Evolutionary conservation across 768 basidiomycete genomes (phyloP).

Genomic region (Hysterangium stoloniferum): DNA sequence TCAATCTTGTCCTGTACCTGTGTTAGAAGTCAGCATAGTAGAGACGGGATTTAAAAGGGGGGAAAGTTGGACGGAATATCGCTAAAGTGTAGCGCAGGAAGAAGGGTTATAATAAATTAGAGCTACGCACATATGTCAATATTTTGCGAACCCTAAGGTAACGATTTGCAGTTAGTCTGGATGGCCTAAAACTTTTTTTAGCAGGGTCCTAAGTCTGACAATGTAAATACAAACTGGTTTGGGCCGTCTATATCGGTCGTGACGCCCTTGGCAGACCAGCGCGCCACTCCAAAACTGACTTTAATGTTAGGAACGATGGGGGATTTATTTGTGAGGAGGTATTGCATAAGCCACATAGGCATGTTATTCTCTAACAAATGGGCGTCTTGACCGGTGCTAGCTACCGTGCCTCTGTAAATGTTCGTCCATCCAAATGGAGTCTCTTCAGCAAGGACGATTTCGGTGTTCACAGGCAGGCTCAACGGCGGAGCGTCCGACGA

Average conservation of each 20-base stretch:
- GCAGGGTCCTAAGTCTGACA: background rate
- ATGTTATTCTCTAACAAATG: slow-evolving; percentile 61
- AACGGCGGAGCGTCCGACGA: slow-evolving; percentile 67
- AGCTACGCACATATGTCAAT: slow-evolving; percentile 70
- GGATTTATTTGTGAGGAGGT: slow-evolving; percentile 61
- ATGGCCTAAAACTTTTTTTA: slow-evolving; percentile 45
- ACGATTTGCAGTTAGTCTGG: slow-evolving; percentile 82
- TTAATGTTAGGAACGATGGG: slow-evolving; percentile 53
- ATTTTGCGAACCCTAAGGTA: slow-evolving; percentile 84
- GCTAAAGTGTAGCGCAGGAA: background rate
- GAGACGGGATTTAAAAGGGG: slow-evolving; percentile 10
- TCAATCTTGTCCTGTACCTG: slow-evolving; percentile 84
- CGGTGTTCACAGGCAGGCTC: slow-evolving; percentile 48
- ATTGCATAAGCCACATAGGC: slow-evolving; percentile 88
- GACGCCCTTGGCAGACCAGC: slow-evolving; percentile 49
- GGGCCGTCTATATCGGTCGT: slow-evolving; percentile 51
- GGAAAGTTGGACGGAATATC: background rate
- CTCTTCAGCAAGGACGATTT: slow-evolving; percentile 78
- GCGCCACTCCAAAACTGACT: slow-evolving; percentile 83
- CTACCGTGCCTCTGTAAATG: slow-evolving; percentile 67
- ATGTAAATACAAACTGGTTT: slow-evolving; percentile 61
- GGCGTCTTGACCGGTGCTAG: slow-evolving; percentile 45
- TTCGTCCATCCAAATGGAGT: slow-evolving; percentile 59
- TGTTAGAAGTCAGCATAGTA: background rate
- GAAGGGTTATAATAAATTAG: slow-evolving; percentile 23